Evolutionary conservation across 2,329 filamentous ascomycete genomes (phyloP).

Genomic region (Fusarium sp.): DNA sequence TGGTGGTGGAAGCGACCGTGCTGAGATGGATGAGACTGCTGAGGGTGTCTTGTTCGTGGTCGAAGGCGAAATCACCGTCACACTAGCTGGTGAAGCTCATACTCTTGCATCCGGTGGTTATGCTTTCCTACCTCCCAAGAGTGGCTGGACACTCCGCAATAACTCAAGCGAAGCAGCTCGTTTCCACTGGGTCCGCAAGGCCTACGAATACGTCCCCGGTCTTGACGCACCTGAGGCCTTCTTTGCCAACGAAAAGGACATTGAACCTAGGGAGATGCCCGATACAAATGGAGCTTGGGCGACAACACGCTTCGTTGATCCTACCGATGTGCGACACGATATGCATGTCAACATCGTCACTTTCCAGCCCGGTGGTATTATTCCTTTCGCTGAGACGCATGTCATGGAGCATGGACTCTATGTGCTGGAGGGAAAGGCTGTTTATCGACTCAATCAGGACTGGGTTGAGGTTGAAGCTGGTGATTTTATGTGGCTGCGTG

Average conservation of each 20-base stretch:
- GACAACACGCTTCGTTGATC: slow-evolving; percentile 27
- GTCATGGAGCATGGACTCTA: slow-evolving; percentile 35
- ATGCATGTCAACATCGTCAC: slow-evolving; percentile 36
- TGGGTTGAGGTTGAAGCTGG: slow-evolving; percentile 31
- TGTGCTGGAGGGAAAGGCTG: slow-evolving; percentile 28
- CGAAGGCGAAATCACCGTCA: slow-evolving; percentile 25
- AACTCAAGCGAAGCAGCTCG: slow-evolving; percentile 18
- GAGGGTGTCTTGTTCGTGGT: slow-evolving; percentile 31
- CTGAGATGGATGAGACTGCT: slow-evolving; percentile 26
- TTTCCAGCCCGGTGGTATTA: slow-evolving; percentile 24
- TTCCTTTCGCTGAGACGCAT: slow-evolving; percentile 31
- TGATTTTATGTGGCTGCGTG: slow-evolving; percentile 32
- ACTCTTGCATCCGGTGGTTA: slow-evolving; percentile 22
- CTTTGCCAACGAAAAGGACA: slow-evolving; percentile 29
- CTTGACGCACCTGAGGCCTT: slow-evolving; percentile 21
- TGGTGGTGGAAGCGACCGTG: slow-evolving; percentile 25
- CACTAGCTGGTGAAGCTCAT: slow-evolving; percentile 7
- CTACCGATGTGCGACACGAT: slow-evolving; percentile 22
- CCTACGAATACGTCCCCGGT: slow-evolving; percentile 24
- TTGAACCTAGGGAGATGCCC: slow-evolving; percentile 21
- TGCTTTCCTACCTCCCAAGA: slow-evolving; percentile 29
- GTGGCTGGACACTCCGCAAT: slow-evolving; percentile 30
- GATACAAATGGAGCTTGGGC: slow-evolving; percentile 32
- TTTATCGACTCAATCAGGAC: slow-evolving; percentile 27
- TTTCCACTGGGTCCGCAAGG: slow-evolving; percentile 33